Conservation (phyloP, 257 asterid species). For the Fraxinus excelsior region DNA sequence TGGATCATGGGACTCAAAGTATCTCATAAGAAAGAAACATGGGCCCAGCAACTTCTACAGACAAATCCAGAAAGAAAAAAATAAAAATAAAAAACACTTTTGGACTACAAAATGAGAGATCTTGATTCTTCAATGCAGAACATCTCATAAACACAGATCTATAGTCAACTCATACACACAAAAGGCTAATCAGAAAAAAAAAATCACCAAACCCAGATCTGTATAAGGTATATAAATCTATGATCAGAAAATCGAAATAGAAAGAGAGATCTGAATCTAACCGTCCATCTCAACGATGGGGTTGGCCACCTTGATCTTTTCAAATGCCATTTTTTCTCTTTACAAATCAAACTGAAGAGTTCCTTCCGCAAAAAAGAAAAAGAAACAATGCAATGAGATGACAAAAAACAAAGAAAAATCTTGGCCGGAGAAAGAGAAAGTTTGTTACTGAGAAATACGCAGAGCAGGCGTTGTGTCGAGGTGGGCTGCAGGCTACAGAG, state of each 20-base stretch:
- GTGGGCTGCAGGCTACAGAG: conserved; percentile 8
- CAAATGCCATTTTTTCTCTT: conserved; percentile 53
- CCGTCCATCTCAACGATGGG: conserved; percentile 99
- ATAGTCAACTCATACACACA: neutral
- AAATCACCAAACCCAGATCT: conserved; percentile 25
- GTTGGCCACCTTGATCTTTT: conserved; percentile 91
- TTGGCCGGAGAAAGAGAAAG: conserved; percentile 18
- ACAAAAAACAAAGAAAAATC: conserved; percentile 11
- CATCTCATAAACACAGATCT: conserved; percentile 16
- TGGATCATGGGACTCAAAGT: conserved; percentile 19
- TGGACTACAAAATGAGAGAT: conserved; percentile 23
- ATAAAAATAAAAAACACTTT: neutral
- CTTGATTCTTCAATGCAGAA: conserved; percentile 16
- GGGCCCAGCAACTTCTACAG: conserved; percentile 16
- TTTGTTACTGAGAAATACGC: neutral
- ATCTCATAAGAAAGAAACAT: conserved; percentile 15
- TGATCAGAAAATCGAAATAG: conserved; percentile 1
- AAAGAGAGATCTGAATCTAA: conserved; percentile 63
- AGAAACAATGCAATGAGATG: neutral
- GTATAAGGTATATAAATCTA: conserved; percentile 16
- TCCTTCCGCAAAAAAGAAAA: neutral
- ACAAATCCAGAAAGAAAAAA: neutral
- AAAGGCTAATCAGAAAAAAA: conserved; percentile 1
- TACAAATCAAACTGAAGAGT: conserved; percentile 2
- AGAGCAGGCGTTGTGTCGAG: neutral